Conservation (phyloP, 331 rosid genomes). For the Prunus yedoensis region DNA sequence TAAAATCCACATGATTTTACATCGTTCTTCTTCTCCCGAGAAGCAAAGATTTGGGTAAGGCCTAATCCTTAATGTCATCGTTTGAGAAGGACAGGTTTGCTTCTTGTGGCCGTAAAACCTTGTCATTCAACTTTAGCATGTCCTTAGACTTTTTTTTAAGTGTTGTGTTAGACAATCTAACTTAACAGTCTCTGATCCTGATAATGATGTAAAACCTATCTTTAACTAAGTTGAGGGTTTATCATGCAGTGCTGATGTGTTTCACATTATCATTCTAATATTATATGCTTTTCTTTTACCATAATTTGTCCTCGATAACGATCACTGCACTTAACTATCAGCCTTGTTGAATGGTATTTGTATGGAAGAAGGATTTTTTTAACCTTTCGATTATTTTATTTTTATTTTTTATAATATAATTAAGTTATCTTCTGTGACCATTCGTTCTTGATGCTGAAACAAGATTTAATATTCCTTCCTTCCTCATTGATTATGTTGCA, state of each 20-base stretch:
- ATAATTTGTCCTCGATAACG: not conserved
- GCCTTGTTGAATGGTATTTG: not conserved
- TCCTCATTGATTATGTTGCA: no score
- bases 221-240: not conserved
- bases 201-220: conserved; percentile 2
- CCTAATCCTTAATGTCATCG: conserved; percentile 1
- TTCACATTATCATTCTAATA: not conserved
- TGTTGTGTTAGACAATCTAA: not conserved
- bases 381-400: not conserved
- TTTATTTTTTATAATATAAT: not conserved
- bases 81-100: conserved; percentile 4
- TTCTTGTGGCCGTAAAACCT: not conserved
- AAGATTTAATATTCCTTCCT: not conserved
- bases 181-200: not conserved
- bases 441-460: not conserved
- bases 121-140: conserved; percentile 1
- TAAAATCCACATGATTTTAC: no score
- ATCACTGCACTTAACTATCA: not conserved
- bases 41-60: not conserved
- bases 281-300: not conserved
- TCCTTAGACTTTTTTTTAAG: not conserved
- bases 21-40: not conserved
- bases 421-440: not conserved
- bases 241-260: conserved; percentile 6
- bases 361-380: not conserved